Percentiles rank a stretch among this genome's conserved stretches.
Evolutionary conservation across 768 basidiomycete species (phyloP).

Genomic region (Pholiota molesta): DNA sequence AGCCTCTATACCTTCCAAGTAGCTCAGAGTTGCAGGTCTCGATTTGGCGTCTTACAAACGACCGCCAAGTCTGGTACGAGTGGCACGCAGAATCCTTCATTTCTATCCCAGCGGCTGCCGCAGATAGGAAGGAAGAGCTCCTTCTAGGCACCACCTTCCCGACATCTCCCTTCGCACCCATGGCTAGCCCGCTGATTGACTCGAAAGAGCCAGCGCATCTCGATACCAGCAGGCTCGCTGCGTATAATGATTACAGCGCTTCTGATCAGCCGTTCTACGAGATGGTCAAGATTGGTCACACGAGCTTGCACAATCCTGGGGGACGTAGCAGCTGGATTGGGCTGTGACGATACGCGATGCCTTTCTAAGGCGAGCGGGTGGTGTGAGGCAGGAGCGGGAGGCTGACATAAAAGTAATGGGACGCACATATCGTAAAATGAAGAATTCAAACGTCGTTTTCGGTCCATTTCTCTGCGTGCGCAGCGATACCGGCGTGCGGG

Average conservation of each 20-base stretch:
- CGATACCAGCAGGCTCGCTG: constrained; percentile 19
- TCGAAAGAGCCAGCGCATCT: constrained; percentile 47
- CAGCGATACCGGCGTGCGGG: not conserved
- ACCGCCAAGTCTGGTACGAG: constrained; percentile 96
- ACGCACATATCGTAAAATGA: not conserved
- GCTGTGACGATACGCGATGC: constrained; percentile 37
- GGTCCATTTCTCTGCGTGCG: too few relatives aligned
- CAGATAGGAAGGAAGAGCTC: constrained; percentile 34
- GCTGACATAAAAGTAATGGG: constrained; percentile 9
- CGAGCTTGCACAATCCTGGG: constrained; percentile 86
- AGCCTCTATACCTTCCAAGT: constrained; percentile 91
- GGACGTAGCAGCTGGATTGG: constrained; percentile 96
- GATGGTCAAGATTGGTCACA: constrained; percentile 93
- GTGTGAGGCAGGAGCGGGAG: not conserved
- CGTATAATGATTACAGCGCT: constrained; percentile 13
- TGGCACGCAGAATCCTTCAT: constrained; percentile 97
- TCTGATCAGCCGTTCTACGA: constrained; percentile 29
- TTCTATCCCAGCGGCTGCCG: constrained; percentile 48
- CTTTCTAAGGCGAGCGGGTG: not conserved
- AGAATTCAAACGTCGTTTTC: not conserved
- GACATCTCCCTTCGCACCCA: constrained; percentile 24
- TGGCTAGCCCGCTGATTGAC: constrained; percentile 75
- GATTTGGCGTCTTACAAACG: constrained; percentile 92
- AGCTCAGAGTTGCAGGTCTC: constrained; percentile 92
- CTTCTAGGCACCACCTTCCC: constrained; percentile 23